phyloP scores from a whole-genome alignment of 768 basidiomycete species.

The Rhodotorula toruloides region DNA sequence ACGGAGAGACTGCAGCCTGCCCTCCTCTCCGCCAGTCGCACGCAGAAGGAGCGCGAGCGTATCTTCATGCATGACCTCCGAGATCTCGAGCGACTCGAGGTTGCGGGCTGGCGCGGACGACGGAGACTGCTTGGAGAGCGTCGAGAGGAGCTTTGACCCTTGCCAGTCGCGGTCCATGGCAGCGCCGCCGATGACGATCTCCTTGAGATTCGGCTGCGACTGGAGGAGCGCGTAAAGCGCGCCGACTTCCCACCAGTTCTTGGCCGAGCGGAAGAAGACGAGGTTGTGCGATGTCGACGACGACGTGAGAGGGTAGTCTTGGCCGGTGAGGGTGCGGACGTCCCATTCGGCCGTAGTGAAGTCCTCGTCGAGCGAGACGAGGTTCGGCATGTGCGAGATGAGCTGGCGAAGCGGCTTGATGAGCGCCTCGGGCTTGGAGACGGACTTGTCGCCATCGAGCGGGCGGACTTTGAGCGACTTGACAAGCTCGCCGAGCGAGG shows the following conservation, averaged over 20 bases:
- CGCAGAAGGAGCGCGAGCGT: conserved; percentile 24
- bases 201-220: background rate
- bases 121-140: background rate
- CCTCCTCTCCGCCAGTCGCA: background rate
- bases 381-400: no score
- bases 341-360: conserved; percentile 17
- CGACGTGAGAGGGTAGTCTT: conserved; percentile 5
- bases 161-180: conserved; percentile 32
- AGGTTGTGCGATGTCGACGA: background rate
- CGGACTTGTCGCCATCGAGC: background rate
- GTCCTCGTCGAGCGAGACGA: conserved; percentile 8
- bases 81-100: conserved; percentile 5
- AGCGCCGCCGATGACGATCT: conserved; percentile 18
- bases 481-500: background rate
- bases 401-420: background rate
- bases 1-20: background rate
- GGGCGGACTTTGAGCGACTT: background rate
- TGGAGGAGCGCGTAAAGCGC: conserved; percentile 1
- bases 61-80: conserved; percentile 29
- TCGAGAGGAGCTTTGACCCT: background rate
- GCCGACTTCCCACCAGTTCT: conserved; percentile 27
- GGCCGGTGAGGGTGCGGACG: background rate
- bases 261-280: background rate
- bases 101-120: background rate
- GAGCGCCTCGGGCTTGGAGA: background rate